phyloP scores from a whole-genome alignment of 2,329 filamentous ascomycete species.

The Cercospora sp. region DNA sequence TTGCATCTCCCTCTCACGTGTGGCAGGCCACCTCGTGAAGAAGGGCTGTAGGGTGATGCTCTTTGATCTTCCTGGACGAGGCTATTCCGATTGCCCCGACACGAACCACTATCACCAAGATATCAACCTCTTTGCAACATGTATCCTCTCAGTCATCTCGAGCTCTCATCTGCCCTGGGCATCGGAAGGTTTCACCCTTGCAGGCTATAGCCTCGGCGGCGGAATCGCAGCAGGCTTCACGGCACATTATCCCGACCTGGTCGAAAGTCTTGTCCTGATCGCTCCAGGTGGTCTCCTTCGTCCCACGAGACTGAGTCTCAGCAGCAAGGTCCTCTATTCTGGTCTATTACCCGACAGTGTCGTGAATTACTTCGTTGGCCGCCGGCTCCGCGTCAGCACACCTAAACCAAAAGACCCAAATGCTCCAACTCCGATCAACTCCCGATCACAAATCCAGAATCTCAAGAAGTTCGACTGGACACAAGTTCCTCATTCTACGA shows the following conservation, averaged over 20 bases:
- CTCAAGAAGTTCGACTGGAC: constrained; percentile 14
- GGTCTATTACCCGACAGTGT: constrained; percentile 61
- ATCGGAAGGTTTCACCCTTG: constrained; percentile 61
- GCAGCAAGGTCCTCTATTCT: constrained; percentile 64
- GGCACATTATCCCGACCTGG: constrained; percentile 65
- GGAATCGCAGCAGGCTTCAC: constrained; percentile 71
- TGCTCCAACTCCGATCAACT: not conserved
- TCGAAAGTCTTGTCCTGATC: constrained; percentile 71
- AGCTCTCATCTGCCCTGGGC: constrained; percentile 69
- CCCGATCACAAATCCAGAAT: constrained; percentile 2
- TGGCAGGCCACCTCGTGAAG: constrained; percentile 65
- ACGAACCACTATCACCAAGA: constrained; percentile 70
- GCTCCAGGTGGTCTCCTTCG: constrained; percentile 77
- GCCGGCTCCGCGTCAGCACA: constrained; percentile 25
- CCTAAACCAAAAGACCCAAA: constrained; percentile 6
- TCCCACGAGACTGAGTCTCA: constrained; percentile 60
- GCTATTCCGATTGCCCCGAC: constrained; percentile 71
- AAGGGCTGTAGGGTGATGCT: constrained; percentile 74
- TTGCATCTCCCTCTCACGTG: constrained; percentile 64
- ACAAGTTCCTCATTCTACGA: constrained; percentile 4
- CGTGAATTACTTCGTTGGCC: constrained; percentile 52
- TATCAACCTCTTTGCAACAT: constrained; percentile 68
- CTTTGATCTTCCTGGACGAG: constrained; percentile 75
- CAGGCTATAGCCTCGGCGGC: constrained; percentile 80
- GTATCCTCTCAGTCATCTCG: constrained; percentile 68